A percentile compares a stretch with the other conserved stretches of the same genome.
These are phyloP conservation scores for Xylariaceae sp. DNA, from an alignment of 2,329 filamentous ascomycete species.

Conservation along the genomic window DNA sequence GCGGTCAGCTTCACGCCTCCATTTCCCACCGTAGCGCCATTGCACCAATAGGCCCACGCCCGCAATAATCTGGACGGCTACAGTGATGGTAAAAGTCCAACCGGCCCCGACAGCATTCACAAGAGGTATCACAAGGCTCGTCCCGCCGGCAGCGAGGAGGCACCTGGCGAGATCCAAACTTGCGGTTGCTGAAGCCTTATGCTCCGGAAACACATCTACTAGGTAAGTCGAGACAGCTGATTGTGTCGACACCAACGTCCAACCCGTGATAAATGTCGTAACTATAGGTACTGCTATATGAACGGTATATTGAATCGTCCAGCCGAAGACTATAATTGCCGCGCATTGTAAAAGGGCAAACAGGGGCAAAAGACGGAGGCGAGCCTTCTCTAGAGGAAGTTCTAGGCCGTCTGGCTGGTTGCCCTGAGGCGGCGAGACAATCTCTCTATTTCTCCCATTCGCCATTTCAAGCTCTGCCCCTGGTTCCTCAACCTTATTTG, in stretches of 20 bases:
- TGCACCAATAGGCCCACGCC: slow-evolving; percentile 43
- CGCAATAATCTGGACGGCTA: slow-evolving; percentile 39
- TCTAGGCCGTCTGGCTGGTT: slow-evolving; percentile 4
- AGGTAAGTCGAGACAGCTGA: slow-evolving; percentile 49
- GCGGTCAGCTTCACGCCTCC: slow-evolving; percentile 18
- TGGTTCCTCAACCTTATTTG: slow-evolving; percentile 17
- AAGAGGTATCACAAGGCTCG: slow-evolving; percentile 47
- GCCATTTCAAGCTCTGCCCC: not conserved
- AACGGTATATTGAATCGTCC: slow-evolving; percentile 43
- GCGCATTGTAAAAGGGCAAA: slow-evolving; percentile 42
- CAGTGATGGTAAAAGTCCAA: slow-evolving; percentile 44
- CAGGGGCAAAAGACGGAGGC: slow-evolving; percentile 45
- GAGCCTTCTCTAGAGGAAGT: slow-evolving; percentile 48
- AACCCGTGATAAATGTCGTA: slow-evolving; percentile 49
- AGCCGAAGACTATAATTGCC: slow-evolving; percentile 48
- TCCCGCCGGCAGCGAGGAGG: slow-evolving; percentile 48
- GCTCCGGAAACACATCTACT: slow-evolving; percentile 48
- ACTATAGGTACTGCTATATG: slow-evolving; percentile 48
- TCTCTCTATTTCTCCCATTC: not conserved
- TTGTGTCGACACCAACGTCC: slow-evolving; percentile 47
- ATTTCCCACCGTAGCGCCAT: slow-evolving; percentile 36
- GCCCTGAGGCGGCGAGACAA: not conserved
- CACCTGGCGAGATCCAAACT: slow-evolving; percentile 51
- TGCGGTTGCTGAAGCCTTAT: slow-evolving; percentile 48
- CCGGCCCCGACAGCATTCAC: slow-evolving; percentile 44